Conservation (phyloP, 73 alveolate genomes). For the Paramecium bursaria region DNA sequence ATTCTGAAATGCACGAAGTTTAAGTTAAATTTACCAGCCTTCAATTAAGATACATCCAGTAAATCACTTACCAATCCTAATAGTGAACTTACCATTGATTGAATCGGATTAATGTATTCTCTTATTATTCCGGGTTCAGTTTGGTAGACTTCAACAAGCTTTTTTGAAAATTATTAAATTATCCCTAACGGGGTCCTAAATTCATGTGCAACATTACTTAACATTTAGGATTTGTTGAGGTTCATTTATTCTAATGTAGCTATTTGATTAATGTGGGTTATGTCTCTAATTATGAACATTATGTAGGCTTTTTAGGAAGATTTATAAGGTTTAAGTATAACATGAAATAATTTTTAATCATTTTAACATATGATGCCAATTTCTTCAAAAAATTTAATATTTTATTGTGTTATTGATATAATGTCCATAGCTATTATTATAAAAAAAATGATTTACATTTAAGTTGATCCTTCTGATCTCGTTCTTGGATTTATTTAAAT, state of each 20-base stretch:
- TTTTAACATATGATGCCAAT: constrained; percentile 15
- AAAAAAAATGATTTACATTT: constrained; percentile 13
- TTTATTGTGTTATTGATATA: too few species aligned
- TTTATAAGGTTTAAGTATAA: constrained; percentile 31
- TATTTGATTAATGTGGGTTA: constrained; percentile 43
- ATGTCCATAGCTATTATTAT: not conserved
- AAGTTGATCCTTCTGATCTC: too few species aligned
- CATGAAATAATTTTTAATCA: constrained; percentile 15
- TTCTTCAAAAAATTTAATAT: constrained; percentile 20
- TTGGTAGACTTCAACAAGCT: not conserved
- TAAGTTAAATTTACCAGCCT: constrained; percentile 68
- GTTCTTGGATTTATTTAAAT: constrained; percentile 26
- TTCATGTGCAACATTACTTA: constrained; percentile 61
- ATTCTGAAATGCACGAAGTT: constrained; percentile 11
- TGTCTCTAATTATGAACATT: constrained; percentile 40
- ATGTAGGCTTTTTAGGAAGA: constrained; percentile 14
- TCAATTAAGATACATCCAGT: constrained; percentile 58
- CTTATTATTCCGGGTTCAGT: not conserved
- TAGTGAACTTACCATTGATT: constrained; percentile 41
- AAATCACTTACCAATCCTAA: constrained; percentile 65
- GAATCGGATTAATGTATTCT: constrained; percentile 44
- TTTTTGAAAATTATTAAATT: not conserved
- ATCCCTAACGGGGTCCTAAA: constrained; percentile 62
- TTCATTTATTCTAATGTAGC: constrained; percentile 32
- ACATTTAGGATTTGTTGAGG: constrained; percentile 28